Conservation (phyloP, 371 early-diverging fungal species). For the Furculomyces boomerangus region DNA sequence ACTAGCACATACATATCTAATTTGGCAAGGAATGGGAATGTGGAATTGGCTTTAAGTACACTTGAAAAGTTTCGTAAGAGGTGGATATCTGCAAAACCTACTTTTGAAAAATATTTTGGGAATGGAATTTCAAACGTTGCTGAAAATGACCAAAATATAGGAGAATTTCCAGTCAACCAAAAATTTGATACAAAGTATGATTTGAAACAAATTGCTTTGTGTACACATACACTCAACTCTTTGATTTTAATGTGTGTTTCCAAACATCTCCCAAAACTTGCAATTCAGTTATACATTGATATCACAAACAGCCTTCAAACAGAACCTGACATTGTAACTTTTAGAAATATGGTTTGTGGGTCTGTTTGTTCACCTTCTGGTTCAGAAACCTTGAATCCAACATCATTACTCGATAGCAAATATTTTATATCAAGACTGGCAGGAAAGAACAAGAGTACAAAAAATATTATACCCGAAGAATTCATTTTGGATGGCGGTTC, state of each 20-base stretch:
- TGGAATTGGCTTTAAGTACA: not conserved
- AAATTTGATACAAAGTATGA: not conserved
- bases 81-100: no score
- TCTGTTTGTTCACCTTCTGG: not conserved
- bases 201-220: not conserved
- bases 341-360: not conserved
- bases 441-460: no score
- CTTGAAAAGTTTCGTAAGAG: not conserved
- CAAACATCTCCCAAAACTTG: not conserved
- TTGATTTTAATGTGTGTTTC: not conserved
- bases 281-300: not conserved
- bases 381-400: not conserved
- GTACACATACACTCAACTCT: not conserved
- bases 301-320: not conserved
- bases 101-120: not conserved
- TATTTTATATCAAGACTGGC: no score
- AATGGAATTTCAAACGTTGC: not conserved
- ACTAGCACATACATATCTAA: not conserved
- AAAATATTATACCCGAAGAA: no score
- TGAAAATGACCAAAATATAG: not conserved
- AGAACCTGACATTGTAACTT: not conserved
- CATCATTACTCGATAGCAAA: no score
- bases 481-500: no score
- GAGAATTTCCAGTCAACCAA: not conserved
- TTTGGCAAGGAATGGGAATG: not conserved